These are phyloP conservation scores for Puccinellia tenuiflora DNA, from an alignment of 176 grass and related monocot genomes.

Conservation along the genomic window DNA sequence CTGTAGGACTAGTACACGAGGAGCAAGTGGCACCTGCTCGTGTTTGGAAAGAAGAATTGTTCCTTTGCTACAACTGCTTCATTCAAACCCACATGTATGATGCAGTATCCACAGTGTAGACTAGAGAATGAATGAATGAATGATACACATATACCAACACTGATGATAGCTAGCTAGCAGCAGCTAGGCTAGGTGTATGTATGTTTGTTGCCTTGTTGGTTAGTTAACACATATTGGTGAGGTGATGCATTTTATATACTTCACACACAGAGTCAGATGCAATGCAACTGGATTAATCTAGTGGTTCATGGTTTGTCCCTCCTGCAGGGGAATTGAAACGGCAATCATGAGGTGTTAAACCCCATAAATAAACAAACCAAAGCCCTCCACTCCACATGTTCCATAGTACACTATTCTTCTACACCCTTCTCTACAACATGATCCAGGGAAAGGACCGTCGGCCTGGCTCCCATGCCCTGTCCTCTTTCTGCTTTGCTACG, in stretches of 20 bases:
- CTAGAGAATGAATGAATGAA: not conserved
- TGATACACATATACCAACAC: not conserved
- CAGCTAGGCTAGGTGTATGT: not conserved
- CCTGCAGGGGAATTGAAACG: slow-evolving; percentile 8
- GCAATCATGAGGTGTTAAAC: slow-evolving; percentile 62
- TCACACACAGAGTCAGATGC: not conserved
- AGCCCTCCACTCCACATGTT: slow-evolving; percentile 30
- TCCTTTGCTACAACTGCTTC: slow-evolving; percentile 16
- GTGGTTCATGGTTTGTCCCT: slow-evolving; percentile 15
- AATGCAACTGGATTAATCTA: slow-evolving; percentile 4
- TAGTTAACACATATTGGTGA: not conserved
- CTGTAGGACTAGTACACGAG: not conserved
- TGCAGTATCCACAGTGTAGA: not conserved
- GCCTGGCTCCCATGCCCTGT: slow-evolving; percentile 27
- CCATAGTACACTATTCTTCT: slow-evolving; percentile 1
- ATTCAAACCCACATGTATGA: not conserved
- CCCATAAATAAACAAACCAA: slow-evolving; percentile 26
- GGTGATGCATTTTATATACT: not conserved
- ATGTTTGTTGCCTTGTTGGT: slow-evolving; percentile 10
- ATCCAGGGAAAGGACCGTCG: slow-evolving; percentile 4
- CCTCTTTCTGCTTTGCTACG: slow-evolving; percentile 37
- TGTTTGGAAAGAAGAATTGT: slow-evolving; percentile 10
- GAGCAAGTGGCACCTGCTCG: slow-evolving; percentile 10
- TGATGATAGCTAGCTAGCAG: not conserved
- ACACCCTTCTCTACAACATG: slow-evolving; percentile 28